Percentiles rank a stretch among this genome's conserved stretches.
phyloP scores from a whole-genome alignment of 371 early-diverging fungal species.

The Catenaria anguillulae region DNA sequence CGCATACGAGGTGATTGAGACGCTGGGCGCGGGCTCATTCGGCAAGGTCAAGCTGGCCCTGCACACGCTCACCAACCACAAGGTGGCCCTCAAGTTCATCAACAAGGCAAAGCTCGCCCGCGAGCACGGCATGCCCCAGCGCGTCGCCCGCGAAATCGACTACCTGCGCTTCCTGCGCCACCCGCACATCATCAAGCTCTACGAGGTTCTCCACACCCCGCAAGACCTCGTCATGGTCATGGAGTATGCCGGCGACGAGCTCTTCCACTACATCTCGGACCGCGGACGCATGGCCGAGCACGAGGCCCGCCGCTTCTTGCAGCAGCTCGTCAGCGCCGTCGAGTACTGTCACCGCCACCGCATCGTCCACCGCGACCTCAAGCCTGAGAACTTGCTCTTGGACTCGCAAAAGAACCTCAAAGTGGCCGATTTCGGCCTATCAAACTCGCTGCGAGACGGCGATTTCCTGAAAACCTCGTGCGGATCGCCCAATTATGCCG shows the following conservation, averaged over 20 bases:
- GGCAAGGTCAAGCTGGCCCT: slow-evolving; percentile 96
- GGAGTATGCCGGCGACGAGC: slow-evolving; percentile 83
- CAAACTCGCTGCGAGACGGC: slow-evolving; percentile 88
- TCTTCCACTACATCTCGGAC: slow-evolving; percentile 93
- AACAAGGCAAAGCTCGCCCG: slow-evolving; percentile 75
- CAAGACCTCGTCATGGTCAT: slow-evolving; percentile 95
- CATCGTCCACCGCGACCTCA: slow-evolving; percentile 78
- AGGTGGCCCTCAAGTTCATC: slow-evolving; percentile 92
- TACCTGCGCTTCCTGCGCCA: slow-evolving; percentile 87
- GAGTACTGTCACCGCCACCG: slow-evolving; percentile 96
- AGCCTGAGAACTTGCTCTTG: slow-evolving; percentile 57
- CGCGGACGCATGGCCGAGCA: slow-evolving; percentile 66
- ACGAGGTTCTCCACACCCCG: slow-evolving; percentile 88
- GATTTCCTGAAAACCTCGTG: slow-evolving; percentile 92
- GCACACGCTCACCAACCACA: slow-evolving; percentile 65
- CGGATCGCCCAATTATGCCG: slow-evolving; percentile 77
- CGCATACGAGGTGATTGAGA: slow-evolving; percentile 80
- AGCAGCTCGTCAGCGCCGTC: slow-evolving; percentile 95
- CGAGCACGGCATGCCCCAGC: slow-evolving; percentile 71
- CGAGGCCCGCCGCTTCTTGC: slow-evolving; percentile 83
- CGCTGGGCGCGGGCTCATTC: slow-evolving; percentile 88
- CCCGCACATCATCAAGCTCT: slow-evolving; percentile 96
- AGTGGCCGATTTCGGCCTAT: slow-evolving; percentile 93
- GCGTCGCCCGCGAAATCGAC: slow-evolving; percentile 93
- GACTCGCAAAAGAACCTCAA: slow-evolving; percentile 79